Evolutionary conservation across 2,329 filamentous ascomycete genomes (phyloP), one percentile per base, ranked within the genome.

Genomic region (Fusarium sp.): DNA sequence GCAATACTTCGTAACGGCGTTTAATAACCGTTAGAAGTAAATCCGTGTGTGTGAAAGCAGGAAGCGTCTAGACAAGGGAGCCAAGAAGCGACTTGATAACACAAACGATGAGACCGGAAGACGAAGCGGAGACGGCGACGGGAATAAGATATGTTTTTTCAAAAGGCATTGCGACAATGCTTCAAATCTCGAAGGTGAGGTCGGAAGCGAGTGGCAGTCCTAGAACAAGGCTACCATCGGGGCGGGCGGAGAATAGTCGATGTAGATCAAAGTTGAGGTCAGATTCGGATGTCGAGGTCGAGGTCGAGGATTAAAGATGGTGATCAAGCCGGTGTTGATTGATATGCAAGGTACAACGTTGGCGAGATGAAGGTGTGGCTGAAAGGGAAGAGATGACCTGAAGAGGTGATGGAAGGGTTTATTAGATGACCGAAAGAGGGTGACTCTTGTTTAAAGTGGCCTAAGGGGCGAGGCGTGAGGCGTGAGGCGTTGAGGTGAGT

Each of bases 81-180:
- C 76, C 77, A 76, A 75, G 75, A 79, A 67, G 64, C 69, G 79
- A 80, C 78, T 80, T 81, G 77, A 82, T 83, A 84, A 84, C 83
- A 86, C 83, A 78, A 82, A 83, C 78, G 83, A 87, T 83, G 78
- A 83, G 79, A 87, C 86, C 85, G 86, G 86, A 83, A 77, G 85
- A 88, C 87, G 81, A 83, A 81, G 83, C 85, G 80, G 83, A 85
- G 86, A 87, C 82, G 85, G 84, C 87, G 87, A 90, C 88, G 89
- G 87, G 85, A 82, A 81, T 82, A 77, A 77, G 72, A 75, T 74
- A 75, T 74, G 78, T 78, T 80, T 79, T 82, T 83, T 81, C 84
- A 88, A 88, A 77, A 85, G 82, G 84, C 88, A 90, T 90, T 76
- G 82, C 88, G 78, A 74, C 70, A 79, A 77, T 77, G 75, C 78